Evolutionary conservation across 1,284 basidiomycete genomes (phyloP).

Genomic region (Kwoniella shivajii): DNA sequence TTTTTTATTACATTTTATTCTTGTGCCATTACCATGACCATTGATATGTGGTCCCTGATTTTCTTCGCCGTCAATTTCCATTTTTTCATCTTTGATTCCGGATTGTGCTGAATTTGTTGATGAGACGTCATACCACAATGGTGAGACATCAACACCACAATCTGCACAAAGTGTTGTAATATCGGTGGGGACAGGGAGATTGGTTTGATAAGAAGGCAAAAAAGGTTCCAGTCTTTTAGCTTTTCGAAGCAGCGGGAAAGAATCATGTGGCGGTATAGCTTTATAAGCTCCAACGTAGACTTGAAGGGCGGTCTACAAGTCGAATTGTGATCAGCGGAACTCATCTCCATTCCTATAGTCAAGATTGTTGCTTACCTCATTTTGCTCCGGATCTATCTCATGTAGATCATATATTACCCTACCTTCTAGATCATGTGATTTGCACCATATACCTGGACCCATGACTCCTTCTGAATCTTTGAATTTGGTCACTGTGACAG

Average conservation of each 20-base stretch:
- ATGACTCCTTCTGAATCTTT: slow-evolving; percentile 83
- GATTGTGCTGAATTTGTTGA: neutral
- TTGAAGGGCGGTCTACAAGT: slow-evolving; percentile 78
- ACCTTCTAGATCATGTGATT: slow-evolving; percentile 67
- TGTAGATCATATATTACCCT: slow-evolving; percentile 76
- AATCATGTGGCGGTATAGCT: slow-evolving; percentile 65
- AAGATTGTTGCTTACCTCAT: slow-evolving; percentile 44
- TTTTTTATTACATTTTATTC: slow-evolving; percentile 7
- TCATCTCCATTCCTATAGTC: no score
- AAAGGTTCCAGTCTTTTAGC: slow-evolving; percentile 75
- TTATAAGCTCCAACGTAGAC: slow-evolving; percentile 82
- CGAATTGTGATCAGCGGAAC: no score
- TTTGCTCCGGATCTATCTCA: slow-evolving; percentile 71
- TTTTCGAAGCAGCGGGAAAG: slow-evolving; percentile 81
- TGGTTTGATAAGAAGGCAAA: slow-evolving; percentile 3
- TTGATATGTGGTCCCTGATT: neutral
- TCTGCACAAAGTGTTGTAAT: slow-evolving; percentile 29
- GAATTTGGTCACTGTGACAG: slow-evolving; percentile 73
- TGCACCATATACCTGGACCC: slow-evolving; percentile 77
- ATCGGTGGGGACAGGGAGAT: no score
- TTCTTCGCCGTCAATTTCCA: slow-evolving; percentile 26
- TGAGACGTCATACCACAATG: slow-evolving; percentile 40
- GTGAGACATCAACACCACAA: slow-evolving; percentile 46
- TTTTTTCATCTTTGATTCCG: neutral
- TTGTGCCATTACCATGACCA: neutral